Percentiles rank a stretch among this genome's conserved stretches.
phyloP scores from a whole-genome alignment of 768 basidiomycete genomes.

The Leccinum broughii region DNA sequence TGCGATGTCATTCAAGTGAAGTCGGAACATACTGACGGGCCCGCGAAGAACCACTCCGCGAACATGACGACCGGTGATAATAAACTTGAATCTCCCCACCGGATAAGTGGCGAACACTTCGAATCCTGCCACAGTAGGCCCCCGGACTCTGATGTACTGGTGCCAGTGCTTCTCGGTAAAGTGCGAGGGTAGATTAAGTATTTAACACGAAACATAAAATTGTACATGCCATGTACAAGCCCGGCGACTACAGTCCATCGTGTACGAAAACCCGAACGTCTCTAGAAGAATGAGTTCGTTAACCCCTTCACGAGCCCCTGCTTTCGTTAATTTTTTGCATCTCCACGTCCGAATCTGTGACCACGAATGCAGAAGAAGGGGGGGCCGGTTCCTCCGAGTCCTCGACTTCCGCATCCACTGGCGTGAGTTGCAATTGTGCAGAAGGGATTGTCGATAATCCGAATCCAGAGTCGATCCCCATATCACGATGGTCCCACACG shows the following conservation, averaged over 20 bases:
- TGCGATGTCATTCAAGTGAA: neutral
- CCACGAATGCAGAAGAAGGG: neutral
- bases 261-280: neutral
- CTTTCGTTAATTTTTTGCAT: neutral
- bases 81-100: neutral
- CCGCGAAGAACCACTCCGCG: neutral
- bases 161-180: neutral
- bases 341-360: neutral
- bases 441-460: slow-evolving; percentile 3
- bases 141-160: neutral
- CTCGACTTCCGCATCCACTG: neutral
- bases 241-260: neutral
- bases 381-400: neutral
- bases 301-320: neutral
- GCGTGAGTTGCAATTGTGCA: neutral
- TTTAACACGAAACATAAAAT: too few species aligned
- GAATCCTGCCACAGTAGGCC: neutral
- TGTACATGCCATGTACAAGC: neutral
- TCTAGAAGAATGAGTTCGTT: neutral
- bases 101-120: neutral
- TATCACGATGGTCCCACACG: neutral
- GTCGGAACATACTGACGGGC: neutral
- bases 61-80: neutral
- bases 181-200: neutral
- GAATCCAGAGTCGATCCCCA: slow-evolving; percentile 17